phyloP scores from a whole-genome alignment of 495 filamentous ascomycete species.

The Niebla homalea region DNA sequence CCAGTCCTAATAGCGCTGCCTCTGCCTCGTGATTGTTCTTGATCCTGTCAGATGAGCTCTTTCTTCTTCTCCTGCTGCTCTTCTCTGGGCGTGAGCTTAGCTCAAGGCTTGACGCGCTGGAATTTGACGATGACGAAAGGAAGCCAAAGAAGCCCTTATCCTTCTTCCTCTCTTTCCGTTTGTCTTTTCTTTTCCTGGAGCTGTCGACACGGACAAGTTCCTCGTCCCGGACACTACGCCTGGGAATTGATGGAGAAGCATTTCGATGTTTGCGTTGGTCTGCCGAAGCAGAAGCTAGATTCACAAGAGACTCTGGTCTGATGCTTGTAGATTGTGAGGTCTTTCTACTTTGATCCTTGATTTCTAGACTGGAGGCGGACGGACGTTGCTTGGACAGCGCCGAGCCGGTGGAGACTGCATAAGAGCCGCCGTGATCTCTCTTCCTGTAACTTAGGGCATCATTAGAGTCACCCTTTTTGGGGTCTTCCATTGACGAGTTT shows the following conservation, averaged over 20 bases:
- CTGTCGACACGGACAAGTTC: too few relatives aligned
- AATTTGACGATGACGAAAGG: constrained; percentile 42
- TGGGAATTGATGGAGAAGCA: background rate
- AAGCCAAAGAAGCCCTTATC: constrained; percentile 45
- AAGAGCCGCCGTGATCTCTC: background rate
- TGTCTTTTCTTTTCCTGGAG: constrained; percentile 14
- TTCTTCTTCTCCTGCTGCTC: constrained; percentile 22
- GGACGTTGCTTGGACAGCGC: too few relatives aligned
- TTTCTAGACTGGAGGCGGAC: too few relatives aligned
- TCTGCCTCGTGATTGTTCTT: constrained; percentile 36
- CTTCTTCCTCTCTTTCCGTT: constrained; percentile 27
- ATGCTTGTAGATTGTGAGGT: background rate
- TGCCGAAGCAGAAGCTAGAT: background rate
- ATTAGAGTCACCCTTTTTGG: constrained; percentile 17
- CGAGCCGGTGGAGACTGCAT: background rate
- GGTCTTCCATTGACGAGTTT: constrained; percentile 24
- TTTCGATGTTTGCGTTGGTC: background rate
- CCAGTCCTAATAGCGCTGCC: constrained; percentile 41
- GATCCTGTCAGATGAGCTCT: constrained; percentile 20
- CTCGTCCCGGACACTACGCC: constrained; percentile 16
- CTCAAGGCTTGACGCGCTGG: constrained; percentile 33
- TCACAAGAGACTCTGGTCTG: constrained; percentile 1
- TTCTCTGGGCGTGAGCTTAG: constrained; percentile 35
- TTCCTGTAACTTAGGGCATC: constrained; percentile 16
- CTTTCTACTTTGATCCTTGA: too few relatives aligned